Conservation (phyloP, 2,329 filamentous ascomycete genomes). For the Septoria petroselini region DNA sequence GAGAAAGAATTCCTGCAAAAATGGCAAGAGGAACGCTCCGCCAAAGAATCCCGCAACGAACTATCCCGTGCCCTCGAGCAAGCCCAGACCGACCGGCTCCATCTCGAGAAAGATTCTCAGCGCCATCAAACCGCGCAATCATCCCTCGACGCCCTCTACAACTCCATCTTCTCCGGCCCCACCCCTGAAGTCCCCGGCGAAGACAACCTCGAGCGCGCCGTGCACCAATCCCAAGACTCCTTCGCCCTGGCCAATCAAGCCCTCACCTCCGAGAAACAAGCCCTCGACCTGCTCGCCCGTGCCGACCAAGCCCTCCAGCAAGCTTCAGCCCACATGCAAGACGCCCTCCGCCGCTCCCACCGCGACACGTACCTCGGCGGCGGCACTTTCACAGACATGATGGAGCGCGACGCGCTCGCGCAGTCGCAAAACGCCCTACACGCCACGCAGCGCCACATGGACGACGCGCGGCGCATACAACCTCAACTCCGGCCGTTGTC, state of each 20-base stretch:
- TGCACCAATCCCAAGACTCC: slow-evolving; percentile 37
- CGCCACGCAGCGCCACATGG: slow-evolving; percentile 24
- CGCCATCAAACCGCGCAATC: slow-evolving; percentile 45
- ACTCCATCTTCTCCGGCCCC: slow-evolving; percentile 54
- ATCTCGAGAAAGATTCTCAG: slow-evolving; percentile 40
- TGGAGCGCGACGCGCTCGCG: slow-evolving; percentile 53
- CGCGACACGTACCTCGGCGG: slow-evolving; percentile 51
- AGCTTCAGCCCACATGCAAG: slow-evolving; percentile 43
- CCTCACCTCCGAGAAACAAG: slow-evolving; percentile 45
- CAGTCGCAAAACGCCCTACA: slow-evolving; percentile 46
- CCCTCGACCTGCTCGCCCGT: slow-evolving; percentile 35
- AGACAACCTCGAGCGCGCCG: slow-evolving; percentile 46
- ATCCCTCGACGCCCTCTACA: slow-evolving; percentile 53
- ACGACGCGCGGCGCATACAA: slow-evolving; percentile 27
- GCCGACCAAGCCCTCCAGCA: slow-evolving; percentile 41
- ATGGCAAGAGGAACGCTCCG: slow-evolving; percentile 49
- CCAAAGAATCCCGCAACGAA: slow-evolving; percentile 44
- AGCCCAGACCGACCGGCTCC: slow-evolving; percentile 39
- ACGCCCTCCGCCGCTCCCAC: slow-evolving; percentile 44
- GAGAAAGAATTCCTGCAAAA: slow-evolving; percentile 56
- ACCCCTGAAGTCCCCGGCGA: slow-evolving; percentile 56
- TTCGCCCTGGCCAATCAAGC: slow-evolving; percentile 42
- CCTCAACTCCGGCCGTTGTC: slow-evolving; percentile 25
- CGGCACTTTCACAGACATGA: slow-evolving; percentile 50
- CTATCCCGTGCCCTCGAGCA: slow-evolving; percentile 43